Evolutionary conservation across 2,329 filamentous ascomycete genomes (phyloP).

Genomic region (Pseudogymnoascus sp.): DNA sequence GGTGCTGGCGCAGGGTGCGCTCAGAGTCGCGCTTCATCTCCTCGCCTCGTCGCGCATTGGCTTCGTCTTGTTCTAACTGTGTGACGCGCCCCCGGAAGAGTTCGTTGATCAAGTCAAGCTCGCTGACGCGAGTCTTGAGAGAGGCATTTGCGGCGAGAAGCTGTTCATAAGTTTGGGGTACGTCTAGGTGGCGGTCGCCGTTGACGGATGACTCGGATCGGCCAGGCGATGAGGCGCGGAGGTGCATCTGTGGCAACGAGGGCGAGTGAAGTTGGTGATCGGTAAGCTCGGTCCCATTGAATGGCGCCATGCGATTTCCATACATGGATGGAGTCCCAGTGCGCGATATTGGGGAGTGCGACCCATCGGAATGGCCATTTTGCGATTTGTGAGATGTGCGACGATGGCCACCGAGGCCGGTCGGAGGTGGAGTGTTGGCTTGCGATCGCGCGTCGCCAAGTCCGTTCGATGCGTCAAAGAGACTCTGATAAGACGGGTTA

Average conservation of each 20-base stretch:
- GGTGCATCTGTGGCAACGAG: constrained; percentile 42
- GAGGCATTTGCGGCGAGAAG: constrained; percentile 73
- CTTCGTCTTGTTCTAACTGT: constrained; percentile 71
- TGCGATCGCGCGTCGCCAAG: constrained; percentile 50
- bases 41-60: constrained; percentile 54
- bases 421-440: constrained; percentile 40
- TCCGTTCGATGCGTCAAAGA: constrained; percentile 46
- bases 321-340: constrained; percentile 71
- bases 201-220: constrained; percentile 43
- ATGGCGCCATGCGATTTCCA: constrained; percentile 68
- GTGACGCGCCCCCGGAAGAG: constrained; percentile 67
- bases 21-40: constrained; percentile 51
- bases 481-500: constrained; percentile 26
- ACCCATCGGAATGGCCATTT: constrained; percentile 66
- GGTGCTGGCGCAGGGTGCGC: constrained; percentile 49
- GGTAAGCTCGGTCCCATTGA: constrained; percentile 63
- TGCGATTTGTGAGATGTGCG: constrained; percentile 64
- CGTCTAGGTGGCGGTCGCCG: constrained; percentile 56
- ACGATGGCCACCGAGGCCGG: constrained; percentile 51
- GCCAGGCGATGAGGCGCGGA: constrained; percentile 54
- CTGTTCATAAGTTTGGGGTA: constrained; percentile 71
- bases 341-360: constrained; percentile 71
- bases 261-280: constrained; percentile 55
- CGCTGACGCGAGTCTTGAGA: constrained; percentile 90
- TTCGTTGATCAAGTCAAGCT: constrained; percentile 91